Evolutionary conservation across 768 basidiomycete genomes (phyloP).

Genomic region (Kwoniella shandongensis): DNA sequence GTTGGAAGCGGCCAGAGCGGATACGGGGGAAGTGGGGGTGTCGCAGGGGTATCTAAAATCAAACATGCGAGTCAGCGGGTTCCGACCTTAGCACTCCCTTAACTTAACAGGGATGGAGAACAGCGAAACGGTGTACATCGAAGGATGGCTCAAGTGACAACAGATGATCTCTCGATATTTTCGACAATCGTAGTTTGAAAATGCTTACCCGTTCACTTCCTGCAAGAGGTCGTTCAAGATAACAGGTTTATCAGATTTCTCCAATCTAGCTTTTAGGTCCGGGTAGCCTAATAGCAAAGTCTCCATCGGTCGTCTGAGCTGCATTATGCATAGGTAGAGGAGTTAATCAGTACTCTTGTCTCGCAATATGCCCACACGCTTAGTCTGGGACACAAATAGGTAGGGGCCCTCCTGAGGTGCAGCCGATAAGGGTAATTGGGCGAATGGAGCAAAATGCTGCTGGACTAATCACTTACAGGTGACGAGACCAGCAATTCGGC

Average conservation of each 20-base stretch:
- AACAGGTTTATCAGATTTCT: conserved; percentile 34
- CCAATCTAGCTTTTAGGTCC: conserved; percentile 30
- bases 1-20: conserved; percentile 20
- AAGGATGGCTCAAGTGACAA: no score
- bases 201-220: conserved; percentile 40
- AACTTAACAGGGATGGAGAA: no score
- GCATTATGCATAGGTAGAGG: not conserved
- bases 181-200: no score
- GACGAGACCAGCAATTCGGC: conserved; percentile 49
- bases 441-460: no score
- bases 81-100: no score
- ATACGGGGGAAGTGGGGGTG: conserved; percentile 30
- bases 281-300: conserved; percentile 43
- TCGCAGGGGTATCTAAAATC: conserved; percentile 37
- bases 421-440: no score
- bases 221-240: conserved; percentile 49
- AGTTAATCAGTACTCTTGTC: not conserved
- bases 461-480: conserved; percentile 25
- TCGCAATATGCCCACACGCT: no score
- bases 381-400: no score
- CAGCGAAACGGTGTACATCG: no score
- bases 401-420: no score
- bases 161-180: no score
- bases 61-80: no score
- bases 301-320: conserved; percentile 49